phyloP scores from a whole-genome alignment of 2,329 filamentous ascomycete species.

The Aspergillus arachidicola region DNA sequence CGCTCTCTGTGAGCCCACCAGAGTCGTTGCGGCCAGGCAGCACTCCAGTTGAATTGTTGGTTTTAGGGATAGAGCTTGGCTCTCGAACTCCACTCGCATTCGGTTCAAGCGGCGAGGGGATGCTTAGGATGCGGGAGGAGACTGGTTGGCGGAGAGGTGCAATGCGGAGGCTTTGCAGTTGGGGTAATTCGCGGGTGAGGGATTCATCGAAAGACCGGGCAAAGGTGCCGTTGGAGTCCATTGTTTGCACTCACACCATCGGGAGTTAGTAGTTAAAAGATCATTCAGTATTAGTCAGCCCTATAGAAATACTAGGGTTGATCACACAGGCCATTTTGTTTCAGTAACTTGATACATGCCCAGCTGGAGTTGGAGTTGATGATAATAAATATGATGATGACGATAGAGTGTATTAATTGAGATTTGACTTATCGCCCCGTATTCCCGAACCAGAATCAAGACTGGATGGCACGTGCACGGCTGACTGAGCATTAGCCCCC shows the following conservation, averaged over 20 bases:
- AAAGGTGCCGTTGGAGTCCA: constrained; percentile 35
- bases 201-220: constrained; percentile 45
- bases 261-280: background rate
- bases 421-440: background rate
- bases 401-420: background rate
- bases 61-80: constrained; percentile 31
- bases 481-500: background rate
- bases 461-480: background rate
- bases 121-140: constrained; percentile 43
- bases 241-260: constrained; percentile 25
- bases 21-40: constrained; percentile 41
- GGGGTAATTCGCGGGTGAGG: constrained; percentile 44
- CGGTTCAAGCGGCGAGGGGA: constrained; percentile 50
- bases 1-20: constrained; percentile 36
- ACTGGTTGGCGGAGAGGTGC: constrained; percentile 51
- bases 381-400: background rate
- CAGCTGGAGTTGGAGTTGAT: background rate
- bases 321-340: background rate
- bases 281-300: constrained; percentile 14
- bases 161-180: constrained; percentile 47
- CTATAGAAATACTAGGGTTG: background rate
- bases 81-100: constrained; percentile 40
- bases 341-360: background rate
- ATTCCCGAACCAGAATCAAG: background rate
- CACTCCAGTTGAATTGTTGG: constrained; percentile 29